Evolutionary conservation across 2,329 filamentous ascomycete genomes (phyloP), one percentile per base, ranked within the genome.

Genomic region (Microsporum audouinii): DNA sequence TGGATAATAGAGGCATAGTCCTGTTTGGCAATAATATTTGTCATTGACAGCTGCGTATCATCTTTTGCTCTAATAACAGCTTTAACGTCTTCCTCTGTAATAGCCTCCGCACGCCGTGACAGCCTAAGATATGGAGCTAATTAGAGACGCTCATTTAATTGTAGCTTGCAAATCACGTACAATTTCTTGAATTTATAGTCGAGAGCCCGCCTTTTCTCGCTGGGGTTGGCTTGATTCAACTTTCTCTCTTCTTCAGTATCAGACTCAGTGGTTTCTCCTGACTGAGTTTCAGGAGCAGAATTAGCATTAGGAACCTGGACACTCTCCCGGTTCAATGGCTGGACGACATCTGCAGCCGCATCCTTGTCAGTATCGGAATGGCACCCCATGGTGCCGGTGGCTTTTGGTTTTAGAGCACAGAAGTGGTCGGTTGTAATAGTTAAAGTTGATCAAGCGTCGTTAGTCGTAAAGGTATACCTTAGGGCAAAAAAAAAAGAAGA

Each of bases 1-100:
- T 84, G 82, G 62, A 94, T 91, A 59, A 90, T 88, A 39, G 73
- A 68, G 1, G 74, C 73, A 4, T 76, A 74, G 55, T 80, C 78
- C 64, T 83, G 77, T 62, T 79, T 80, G 5, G 77, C 76, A 59
- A 84, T 72, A 3, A 85, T 73, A 53, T 78, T 75, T n/a, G 75
- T 74, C 45, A 81, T 80, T 1, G 80, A 84, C 23, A 82, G 74
- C 56, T 81, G 78, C 59, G 81, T 76, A 27, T 77, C 74, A 33
- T 63, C 61, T 61, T 68, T 66, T n/a, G 65, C 65, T 51, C 70
- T 67, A 23, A 73, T 67, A n/a, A 67, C 71, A 27, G 71, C 67
- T 57, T 74, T 72, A 38, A 73, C 64, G 59, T 76, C 74, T 57
- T 73, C 71, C 41, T 74, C 69, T 0, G 75, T 74, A n/a, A 76